Percentiles rank a stretch among this genome's conserved stretches.
These are phyloP conservation scores for Plasmodium coatneyi DNA, from an alignment of 169 alveolate genomes.

Conservation along the genomic window DNA sequence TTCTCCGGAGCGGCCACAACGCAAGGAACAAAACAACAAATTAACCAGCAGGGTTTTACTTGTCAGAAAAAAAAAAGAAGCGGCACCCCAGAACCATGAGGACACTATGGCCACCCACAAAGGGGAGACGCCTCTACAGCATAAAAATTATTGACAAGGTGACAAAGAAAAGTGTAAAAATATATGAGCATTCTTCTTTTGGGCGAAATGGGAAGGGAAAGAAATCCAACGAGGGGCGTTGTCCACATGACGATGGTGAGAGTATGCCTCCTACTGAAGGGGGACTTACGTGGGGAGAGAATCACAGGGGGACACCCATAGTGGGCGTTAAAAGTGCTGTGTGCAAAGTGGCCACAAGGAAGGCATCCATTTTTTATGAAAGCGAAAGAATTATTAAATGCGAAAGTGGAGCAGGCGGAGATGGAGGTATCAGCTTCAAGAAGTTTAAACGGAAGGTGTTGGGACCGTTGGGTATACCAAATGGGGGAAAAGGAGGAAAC, in stretches of 20 bases:
- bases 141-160: constrained; percentile 37
- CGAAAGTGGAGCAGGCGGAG: constrained; percentile 70
- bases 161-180: constrained; percentile 14
- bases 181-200: not conserved
- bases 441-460: constrained; percentile 55
- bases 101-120: not conserved
- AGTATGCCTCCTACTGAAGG: not conserved
- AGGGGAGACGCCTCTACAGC: constrained; percentile 21
- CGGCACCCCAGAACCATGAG: not conserved
- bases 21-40: not conserved
- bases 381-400: constrained; percentile 71
- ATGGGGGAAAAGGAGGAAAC: constrained; percentile 74
- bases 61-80: not conserved
- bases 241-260: not conserved
- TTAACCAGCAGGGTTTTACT: not conserved
- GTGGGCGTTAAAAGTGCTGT: constrained; percentile 5
- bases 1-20: not conserved
- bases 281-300: not conserved
- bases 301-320: not conserved
- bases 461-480: constrained; percentile 65
- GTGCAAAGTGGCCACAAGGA: not conserved
- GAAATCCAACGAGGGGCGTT: not conserved
- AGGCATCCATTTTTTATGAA: constrained; percentile 49
- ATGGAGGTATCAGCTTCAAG: constrained; percentile 52
- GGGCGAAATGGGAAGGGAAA: not conserved